Percentiles rank a stretch among this genome's conserved stretches.
phyloP scores from a whole-genome alignment of 345 rosid genomes.

The Erucastrum elatum region DNA sequence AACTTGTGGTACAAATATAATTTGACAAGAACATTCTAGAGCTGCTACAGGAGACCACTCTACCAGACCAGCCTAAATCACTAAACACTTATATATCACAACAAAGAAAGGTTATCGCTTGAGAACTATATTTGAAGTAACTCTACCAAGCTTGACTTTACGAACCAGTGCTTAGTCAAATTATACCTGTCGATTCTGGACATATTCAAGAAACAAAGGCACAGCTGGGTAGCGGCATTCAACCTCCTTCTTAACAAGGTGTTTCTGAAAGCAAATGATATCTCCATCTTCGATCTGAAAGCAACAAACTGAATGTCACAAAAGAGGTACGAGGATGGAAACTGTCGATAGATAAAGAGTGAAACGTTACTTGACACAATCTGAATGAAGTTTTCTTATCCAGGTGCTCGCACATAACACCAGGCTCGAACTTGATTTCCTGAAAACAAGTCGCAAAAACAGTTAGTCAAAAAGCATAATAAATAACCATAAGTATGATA shows the following conservation, averaged over 20 bases:
- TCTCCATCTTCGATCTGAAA: constrained; percentile 94
- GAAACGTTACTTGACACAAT: constrained; percentile 61
- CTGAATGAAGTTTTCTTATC: constrained; percentile 74
- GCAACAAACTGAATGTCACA: constrained; percentile 18
- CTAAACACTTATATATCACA: not conserved
- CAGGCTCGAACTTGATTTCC: constrained; percentile 95
- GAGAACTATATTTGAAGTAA: not conserved
- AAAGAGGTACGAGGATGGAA: constrained; percentile 7
- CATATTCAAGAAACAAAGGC: constrained; percentile 82
- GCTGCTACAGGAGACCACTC: constrained; percentile 4
- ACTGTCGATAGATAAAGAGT: constrained; percentile 9
- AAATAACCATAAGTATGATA: not conserved
- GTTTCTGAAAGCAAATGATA: constrained; percentile 83
- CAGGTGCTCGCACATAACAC: constrained; percentile 82
- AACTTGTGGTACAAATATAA: constrained; percentile 2
- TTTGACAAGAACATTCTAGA: not conserved
- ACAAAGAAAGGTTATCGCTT: not conserved
- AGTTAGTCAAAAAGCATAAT: not conserved
- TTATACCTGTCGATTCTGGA: constrained; percentile 83
- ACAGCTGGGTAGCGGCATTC: constrained; percentile 76
- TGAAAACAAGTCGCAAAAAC: constrained; percentile 34
- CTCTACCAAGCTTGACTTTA: constrained; percentile 12
- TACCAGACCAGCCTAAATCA: constrained; percentile 10
- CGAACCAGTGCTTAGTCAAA: constrained; percentile 6
- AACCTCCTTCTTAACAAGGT: constrained; percentile 45